phyloP scores from a whole-genome alignment of 2,329 filamentous ascomycete species.

The Diplodia seriata region DNA sequence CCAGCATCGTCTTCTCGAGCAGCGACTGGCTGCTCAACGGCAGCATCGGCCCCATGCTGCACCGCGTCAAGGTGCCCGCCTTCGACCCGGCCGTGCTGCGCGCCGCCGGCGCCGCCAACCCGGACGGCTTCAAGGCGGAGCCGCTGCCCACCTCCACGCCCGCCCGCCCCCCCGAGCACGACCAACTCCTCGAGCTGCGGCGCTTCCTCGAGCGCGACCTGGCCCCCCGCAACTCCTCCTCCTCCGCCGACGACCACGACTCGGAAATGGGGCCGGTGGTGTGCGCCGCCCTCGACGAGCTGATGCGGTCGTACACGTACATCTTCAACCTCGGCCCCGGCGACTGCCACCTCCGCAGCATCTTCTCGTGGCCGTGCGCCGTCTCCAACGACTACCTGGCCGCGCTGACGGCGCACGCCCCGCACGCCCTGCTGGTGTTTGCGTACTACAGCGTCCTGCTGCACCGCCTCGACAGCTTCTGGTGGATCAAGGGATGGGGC shows the following conservation, averaged over 20 bases:
- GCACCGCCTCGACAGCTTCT: slow-evolving; percentile 27
- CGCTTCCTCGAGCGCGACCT: slow-evolving; percentile 29
- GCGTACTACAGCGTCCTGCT: slow-evolving; percentile 23
- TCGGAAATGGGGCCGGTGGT: too few relatives aligned
- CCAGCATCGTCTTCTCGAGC: slow-evolving; percentile 12
- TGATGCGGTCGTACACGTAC: slow-evolving; percentile 9
- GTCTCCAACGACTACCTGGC: slow-evolving; percentile 28
- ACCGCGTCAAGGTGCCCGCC: slow-evolving; percentile 16
- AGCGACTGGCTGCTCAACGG: slow-evolving; percentile 24
- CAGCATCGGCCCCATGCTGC: slow-evolving; percentile 23
- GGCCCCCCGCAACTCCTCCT: background rate
- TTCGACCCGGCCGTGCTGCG: background rate
- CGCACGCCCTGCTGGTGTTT: slow-evolving; percentile 23
- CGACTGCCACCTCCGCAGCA: slow-evolving; percentile 27
- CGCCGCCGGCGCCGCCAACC: background rate
- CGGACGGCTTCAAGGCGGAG: background rate
- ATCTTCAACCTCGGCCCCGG: slow-evolving; percentile 4
- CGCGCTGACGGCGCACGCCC: background rate
- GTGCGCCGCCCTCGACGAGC: slow-evolving; percentile 25
- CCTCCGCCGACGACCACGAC: too few relatives aligned
- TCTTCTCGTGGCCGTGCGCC: slow-evolving; percentile 23
- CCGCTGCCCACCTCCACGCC: background rate
- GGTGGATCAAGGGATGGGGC: slow-evolving; percentile 33
- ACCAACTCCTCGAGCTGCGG: slow-evolving; percentile 21
- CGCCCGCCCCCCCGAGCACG: slow-evolving; percentile 20